phyloP scores from a whole-genome alignment of 352 stramenopile species.

The Phytopythium chamaehyphon region DNA sequence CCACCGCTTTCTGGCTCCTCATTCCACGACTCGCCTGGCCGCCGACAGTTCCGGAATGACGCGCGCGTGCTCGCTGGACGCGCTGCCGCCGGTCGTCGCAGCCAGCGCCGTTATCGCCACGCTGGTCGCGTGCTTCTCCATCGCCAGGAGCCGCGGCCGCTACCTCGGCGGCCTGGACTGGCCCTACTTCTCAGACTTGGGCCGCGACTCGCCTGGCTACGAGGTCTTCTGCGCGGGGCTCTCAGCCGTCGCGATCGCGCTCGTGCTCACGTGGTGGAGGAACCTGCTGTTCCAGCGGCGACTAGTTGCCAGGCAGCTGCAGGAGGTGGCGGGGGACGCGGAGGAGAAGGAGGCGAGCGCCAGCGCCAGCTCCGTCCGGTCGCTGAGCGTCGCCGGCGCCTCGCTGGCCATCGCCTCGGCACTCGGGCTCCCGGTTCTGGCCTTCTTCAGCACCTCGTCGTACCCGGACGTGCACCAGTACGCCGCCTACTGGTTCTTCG shows the following conservation, averaged over 20 bases:
- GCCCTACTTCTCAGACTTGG: constrained; percentile 57
- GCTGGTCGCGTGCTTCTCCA: constrained; percentile 36
- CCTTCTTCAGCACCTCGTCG: constrained; percentile 56
- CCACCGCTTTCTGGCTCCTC: too few species aligned
- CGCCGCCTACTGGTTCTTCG: constrained; percentile 70
- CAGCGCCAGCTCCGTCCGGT: neutral
- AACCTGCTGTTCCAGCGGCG: constrained; percentile 46
- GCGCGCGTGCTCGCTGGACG: neutral
- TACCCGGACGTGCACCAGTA: constrained; percentile 56
- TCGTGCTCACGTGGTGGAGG: constrained; percentile 34
- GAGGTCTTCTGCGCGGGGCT: constrained; percentile 35
- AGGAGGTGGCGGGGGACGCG: constrained; percentile 6
- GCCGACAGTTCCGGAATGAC: neutral
- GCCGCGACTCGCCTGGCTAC: constrained; percentile 32
- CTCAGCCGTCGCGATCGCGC: constrained; percentile 19
- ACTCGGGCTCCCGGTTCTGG: constrained; percentile 37
- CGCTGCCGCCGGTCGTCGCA: constrained; percentile 26
- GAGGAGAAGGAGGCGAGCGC: neutral
- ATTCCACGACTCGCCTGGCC: neutral
- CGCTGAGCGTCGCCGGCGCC: constrained; percentile 5
- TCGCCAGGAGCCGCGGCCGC: constrained; percentile 29
- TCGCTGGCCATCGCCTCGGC: constrained; percentile 25
- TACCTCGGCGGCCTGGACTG: constrained; percentile 45
- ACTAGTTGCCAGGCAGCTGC: constrained; percentile 12
- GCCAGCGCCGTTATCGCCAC: constrained; percentile 22